phyloP scores from a whole-genome alignment of 2,329 filamentous ascomycete genomes.

The Colletotrichum sp. region DNA sequence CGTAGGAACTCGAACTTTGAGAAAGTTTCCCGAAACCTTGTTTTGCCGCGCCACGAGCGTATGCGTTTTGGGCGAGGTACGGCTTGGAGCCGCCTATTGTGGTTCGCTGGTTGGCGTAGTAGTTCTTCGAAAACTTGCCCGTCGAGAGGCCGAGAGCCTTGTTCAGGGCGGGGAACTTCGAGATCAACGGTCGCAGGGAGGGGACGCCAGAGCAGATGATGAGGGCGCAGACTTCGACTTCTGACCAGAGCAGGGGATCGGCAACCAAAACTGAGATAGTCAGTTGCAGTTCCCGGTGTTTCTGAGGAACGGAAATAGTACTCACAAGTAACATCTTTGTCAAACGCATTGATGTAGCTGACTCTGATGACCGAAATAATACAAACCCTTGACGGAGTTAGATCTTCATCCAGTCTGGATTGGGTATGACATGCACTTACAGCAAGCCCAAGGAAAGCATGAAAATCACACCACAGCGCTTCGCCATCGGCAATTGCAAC shows the following conservation, averaged over 20 bases:
- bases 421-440: not conserved
- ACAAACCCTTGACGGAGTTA: conserved; percentile 24
- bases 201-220: conserved; percentile 37
- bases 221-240: conserved; percentile 34
- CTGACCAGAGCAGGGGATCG: conserved; percentile 33
- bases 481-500: conserved; percentile 34
- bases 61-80: conserved; percentile 3
- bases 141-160: conserved; percentile 32
- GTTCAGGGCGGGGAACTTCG: conserved; percentile 32
- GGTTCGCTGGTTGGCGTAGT: conserved; percentile 12
- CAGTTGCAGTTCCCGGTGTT: not conserved
- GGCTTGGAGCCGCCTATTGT: conserved; percentile 14
- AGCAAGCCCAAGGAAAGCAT: conserved; percentile 33
- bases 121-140: conserved; percentile 9
- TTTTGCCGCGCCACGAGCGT: not conserved
- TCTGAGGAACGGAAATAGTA: not conserved
- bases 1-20: conserved; percentile 4
- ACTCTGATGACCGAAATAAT: conserved; percentile 32
- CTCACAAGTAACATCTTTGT: conserved; percentile 29
- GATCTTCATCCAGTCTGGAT: not conserved
- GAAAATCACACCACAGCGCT: conserved; percentile 30
- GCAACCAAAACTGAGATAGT: conserved; percentile 26
- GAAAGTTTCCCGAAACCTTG: not conserved
- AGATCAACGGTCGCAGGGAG: conserved; percentile 32
- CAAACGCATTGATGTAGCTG: conserved; percentile 27